phyloP scores from a whole-genome alignment of 2,329 filamentous ascomycete genomes.

The Venturia aucupariae region DNA sequence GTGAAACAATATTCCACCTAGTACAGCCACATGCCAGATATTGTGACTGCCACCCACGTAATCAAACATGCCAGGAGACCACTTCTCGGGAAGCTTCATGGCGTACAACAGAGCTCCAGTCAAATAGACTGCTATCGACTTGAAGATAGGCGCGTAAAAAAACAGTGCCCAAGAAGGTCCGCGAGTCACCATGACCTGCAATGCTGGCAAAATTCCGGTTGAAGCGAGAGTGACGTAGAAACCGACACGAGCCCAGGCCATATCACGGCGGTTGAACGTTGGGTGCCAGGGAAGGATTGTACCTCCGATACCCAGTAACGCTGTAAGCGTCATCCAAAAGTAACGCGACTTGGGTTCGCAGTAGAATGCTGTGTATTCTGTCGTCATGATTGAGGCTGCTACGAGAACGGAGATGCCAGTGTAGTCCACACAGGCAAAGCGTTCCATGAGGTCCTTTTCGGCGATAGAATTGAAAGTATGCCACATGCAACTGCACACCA shows the following conservation, averaged over 20 bases:
- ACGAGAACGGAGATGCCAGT: constrained; percentile 94
- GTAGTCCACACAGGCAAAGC: constrained; percentile 96
- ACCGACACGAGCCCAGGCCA: constrained; percentile 83
- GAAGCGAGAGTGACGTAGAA: constrained; percentile 84
- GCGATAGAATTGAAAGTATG: constrained; percentile 98
- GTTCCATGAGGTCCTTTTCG: constrained; percentile 78
- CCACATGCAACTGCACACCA: constrained; percentile 93
- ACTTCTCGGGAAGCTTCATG: constrained; percentile 84
- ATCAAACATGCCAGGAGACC: constrained; percentile 87
- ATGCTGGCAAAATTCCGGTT: constrained; percentile 80
- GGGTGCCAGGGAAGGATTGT: constrained; percentile 95
- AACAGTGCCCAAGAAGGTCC: constrained; percentile 72
- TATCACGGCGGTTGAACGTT: constrained; percentile 82
- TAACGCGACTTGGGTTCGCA: constrained; percentile 84
- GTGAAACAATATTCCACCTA: constrained; percentile 95
- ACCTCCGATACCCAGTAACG: constrained; percentile 71
- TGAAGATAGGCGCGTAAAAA: constrained; percentile 81
- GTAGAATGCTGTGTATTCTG: constrained; percentile 97
- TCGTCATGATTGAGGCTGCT: constrained; percentile 93
- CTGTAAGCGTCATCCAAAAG: constrained; percentile 76
- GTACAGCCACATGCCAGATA: constrained; percentile 90
- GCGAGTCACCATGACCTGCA: constrained; percentile 71
- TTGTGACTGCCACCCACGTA: constrained; percentile 95
- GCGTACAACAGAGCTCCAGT: constrained; percentile 80
- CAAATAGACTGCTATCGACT: constrained; percentile 81